Evolutionary conservation across 2,329 filamentous ascomycete species (phyloP).

Genomic region (Xylariomycetidae sp.): DNA sequence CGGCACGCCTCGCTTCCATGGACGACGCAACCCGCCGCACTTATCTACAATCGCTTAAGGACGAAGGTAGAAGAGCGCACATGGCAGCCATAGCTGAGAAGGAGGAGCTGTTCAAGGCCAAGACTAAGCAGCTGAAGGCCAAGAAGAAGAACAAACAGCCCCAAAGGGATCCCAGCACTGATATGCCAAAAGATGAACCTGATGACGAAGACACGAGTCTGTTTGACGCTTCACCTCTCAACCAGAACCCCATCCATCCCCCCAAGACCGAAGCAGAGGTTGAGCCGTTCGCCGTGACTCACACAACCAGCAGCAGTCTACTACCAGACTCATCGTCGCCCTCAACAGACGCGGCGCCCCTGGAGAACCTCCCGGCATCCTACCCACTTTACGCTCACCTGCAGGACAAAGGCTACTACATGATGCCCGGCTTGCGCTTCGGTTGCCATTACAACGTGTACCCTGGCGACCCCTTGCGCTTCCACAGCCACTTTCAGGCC

Average conservation of each 20-base stretch:
- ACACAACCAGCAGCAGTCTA: conserved; percentile 34
- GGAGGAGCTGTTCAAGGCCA: conserved; percentile 7
- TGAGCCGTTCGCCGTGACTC: conserved; percentile 22
- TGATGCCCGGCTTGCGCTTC: conserved; percentile 88
- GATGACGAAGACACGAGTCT: conserved; percentile 11
- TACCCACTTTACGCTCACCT: conserved; percentile 78
- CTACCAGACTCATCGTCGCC: conserved; percentile 11
- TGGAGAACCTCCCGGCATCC: conserved; percentile 37
- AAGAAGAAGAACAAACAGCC: conserved; percentile 8
- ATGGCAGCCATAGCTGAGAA: conserved; percentile 16
- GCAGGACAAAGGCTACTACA: conserved; percentile 73
- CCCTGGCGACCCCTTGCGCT: conserved; percentile 87
- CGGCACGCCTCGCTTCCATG: conserved; percentile 53
- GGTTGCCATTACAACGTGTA: conserved; percentile 94
- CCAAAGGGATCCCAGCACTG: neutral
- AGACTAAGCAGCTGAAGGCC: conserved; percentile 8
- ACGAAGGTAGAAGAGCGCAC: conserved; percentile 33
- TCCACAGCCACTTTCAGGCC: conserved; percentile 90
- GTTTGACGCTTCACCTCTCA: conserved; percentile 11
- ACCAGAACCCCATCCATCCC: no score
- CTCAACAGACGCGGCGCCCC: conserved; percentile 3
- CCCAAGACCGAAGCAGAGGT: conserved; percentile 7
- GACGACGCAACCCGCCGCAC: conserved; percentile 50
- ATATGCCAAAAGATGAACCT: neutral
- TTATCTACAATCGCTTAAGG: conserved; percentile 55